Evolutionary conservation across 148 eudicot species (phyloP), one percentile per base, ranked within the genome.

Genomic region (Persicaria tinctoria): DNA sequence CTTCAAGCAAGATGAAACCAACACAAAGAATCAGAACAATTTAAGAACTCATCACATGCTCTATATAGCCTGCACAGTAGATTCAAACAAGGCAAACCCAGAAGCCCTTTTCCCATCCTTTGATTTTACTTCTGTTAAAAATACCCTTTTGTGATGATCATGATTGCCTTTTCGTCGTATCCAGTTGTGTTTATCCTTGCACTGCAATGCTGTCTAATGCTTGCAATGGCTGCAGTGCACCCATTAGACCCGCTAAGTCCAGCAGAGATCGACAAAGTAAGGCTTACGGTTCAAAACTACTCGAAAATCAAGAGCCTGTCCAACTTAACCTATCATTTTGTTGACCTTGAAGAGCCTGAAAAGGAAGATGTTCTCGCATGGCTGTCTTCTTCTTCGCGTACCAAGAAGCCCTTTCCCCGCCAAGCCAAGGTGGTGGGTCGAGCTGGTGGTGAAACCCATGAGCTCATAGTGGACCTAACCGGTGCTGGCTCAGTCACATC

Each of bases 261-360:
- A 4, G 64, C 75, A 14, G 97, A 93, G 51, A 85, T 93, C 70
- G 77, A 81, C 76, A 75, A 80, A 79, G 75, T 87, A 14, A 84
- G 81, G 46, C 79, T 51, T 4, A 83, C 80, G 27, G 55, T 90
- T 13, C 79, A 82, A 73, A 89, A 66, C 70, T 66, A 84, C 16
- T 89, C 96, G 14, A 84, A 87, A 46, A 76, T 83, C 51, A 83
- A 78, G 62, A 71, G 76, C 46, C 79, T 79, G 73, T 66, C 82
- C 1, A 85, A 90, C 74, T 46, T 89, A 68, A 93, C 89, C 55
- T 93, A 85, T 60, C 96, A 93, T 49, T 87, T 78, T 83, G 85
- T 93, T 6, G 97, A 93, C 70, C 81, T 93, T n/a, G 96, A 93
- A 47, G 97, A 93, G 59, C 97, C 96, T 7, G 82, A 90, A 2